Evolutionary conservation across 2,329 filamentous ascomycete species (phyloP).

Genomic region (Cordyceps javanica): DNA sequence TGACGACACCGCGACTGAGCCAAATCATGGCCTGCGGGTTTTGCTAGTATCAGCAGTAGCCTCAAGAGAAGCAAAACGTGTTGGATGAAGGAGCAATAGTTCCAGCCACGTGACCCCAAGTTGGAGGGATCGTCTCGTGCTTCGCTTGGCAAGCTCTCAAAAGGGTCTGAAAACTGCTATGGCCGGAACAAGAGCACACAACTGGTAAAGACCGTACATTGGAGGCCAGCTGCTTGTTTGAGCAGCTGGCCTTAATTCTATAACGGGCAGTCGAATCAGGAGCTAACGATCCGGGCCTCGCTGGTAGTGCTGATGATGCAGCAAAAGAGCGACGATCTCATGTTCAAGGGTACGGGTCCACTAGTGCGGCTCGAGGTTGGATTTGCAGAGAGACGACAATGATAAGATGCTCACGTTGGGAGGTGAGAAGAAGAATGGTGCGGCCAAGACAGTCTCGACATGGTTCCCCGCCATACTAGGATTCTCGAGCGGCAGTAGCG

Average conservation of each 20-base stretch:
- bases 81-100: too few species aligned
- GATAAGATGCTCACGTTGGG: not conserved
- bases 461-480: constrained; percentile 1
- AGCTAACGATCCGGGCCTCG: not conserved
- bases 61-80: too few species aligned
- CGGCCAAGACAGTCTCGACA: not conserved
- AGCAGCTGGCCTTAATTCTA: not conserved
- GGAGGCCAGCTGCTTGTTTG: not conserved
- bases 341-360: not conserved
- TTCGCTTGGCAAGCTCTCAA: too few species aligned
- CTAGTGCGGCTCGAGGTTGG: not conserved
- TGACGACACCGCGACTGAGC: too few species aligned
- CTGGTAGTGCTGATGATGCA: not conserved
- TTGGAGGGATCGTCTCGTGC: too few species aligned
- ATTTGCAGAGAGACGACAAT: not conserved
- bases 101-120: too few species aligned
- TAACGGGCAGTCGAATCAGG: not conserved
- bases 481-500: not conserved
- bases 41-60: too few species aligned
- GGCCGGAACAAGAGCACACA: not conserved
- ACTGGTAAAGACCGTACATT: not conserved
- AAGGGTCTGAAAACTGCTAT: not conserved
- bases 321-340: not conserved
- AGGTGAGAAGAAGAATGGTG: not conserved
- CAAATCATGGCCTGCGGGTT: too few species aligned